Evolutionary conservation across 805 yeast species (phyloP), one percentile per base, ranked within the genome.

Genomic region (Candida glaebosa): DNA sequence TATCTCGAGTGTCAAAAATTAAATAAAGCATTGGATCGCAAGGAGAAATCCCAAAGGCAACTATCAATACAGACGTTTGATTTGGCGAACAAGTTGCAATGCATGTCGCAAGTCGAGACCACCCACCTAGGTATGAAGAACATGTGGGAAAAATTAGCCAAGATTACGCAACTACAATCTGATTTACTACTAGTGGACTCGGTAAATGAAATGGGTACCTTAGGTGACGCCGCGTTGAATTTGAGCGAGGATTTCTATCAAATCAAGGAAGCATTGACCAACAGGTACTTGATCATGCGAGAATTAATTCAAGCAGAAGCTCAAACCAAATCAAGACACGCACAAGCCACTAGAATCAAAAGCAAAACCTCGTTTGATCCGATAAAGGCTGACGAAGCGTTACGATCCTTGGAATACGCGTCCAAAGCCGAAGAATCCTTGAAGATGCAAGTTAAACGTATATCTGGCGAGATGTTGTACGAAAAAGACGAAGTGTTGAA

Each of bases 211-310:
- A 70, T 79, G 62, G 89, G 93, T 0, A 73, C 84, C 0, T 60
- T 91, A 26, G 89, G 87, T 2, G 97, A 91, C 52, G 84, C 84
- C 1, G 58, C 88, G 12, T 78, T 73, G 42, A 69, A 76, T 52
- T 67, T 88, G 20, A 67, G 79, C 3, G 76, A 77, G 46, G 96
- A 90, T 52, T 83, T 93, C 12, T 93, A 83, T 60, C 82, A 84
- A 43, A 84, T 90, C 43, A 93, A 93, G 61, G 99, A 93, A 63
- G 84, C 96, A 0, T 69, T 93, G 41, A 93, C 99, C 0, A 90
- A 91, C 63, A 74, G 99, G 44, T 96, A 93, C 60, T 70, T 93
- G 43, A 65, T 91, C 30, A 93, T 93, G 96, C 76, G 97, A 40
- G 99, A 93, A 50, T 69, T 88, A 39, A 54, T 78, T 24, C 84